Percentiles rank a stretch among this genome's conserved stretches.
Conservation (phyloP, 306 rosid genomes). For the Ziziphus jujuba region DNA sequence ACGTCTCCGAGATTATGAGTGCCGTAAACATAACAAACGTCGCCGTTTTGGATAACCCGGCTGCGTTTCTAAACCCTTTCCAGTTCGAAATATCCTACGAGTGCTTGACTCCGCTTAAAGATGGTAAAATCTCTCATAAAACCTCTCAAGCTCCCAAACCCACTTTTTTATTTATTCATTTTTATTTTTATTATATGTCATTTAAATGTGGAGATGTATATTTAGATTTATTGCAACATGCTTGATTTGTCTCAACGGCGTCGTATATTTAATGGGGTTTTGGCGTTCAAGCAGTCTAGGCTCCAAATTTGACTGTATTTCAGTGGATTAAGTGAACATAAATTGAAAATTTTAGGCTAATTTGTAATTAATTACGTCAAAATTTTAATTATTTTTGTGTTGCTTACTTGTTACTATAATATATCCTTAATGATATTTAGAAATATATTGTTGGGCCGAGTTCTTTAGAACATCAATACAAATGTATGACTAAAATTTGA, state of each 20-base stretch:
- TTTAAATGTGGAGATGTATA: no score
- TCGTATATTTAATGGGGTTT: neutral
- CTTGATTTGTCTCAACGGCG: neutral
- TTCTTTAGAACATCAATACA: no score
- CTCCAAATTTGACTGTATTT: neutral
- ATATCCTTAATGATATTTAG: no score
- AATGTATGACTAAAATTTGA: no score
- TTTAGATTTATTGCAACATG: neutral
- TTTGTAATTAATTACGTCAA: neutral
- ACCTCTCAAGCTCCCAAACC: neutral
- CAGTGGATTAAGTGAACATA: neutral
- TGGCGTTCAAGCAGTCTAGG: neutral
- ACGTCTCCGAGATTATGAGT: slow-evolving; percentile 43
- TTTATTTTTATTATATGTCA: neutral
- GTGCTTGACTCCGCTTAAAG: slow-evolving; percentile 48
- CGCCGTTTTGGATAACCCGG: slow-evolving; percentile 75
- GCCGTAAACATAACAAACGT: slow-evolving; percentile 91
- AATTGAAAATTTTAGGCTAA: neutral
- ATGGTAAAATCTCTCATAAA: slow-evolving; percentile 23
- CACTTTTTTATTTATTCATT: neutral
- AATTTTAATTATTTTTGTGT: neutral
- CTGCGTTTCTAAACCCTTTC: slow-evolving; percentile 59
- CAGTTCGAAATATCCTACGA: slow-evolving; percentile 49
- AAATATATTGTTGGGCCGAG: no score
- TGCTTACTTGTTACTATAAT: neutral